Evolutionary conservation across 495 filamentous ascomycete genomes (phyloP).

Genomic region (Penicillium ucsense): DNA sequence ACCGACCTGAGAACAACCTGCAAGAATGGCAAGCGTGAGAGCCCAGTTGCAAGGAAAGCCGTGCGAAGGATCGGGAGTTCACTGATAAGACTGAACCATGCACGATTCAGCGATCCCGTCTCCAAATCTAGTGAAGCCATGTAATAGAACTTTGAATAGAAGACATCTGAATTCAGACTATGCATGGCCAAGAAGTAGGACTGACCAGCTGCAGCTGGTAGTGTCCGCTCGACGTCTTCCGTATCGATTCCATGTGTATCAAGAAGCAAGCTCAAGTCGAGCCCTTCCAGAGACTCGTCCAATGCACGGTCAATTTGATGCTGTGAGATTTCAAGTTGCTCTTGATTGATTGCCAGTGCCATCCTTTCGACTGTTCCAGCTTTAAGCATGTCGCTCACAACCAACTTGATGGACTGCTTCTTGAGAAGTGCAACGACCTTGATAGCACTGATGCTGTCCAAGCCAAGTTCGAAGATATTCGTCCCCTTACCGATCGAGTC

Average conservation of each 20-base stretch:
- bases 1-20: slow-evolving; percentile 17
- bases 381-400: slow-evolving; percentile 27
- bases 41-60: slow-evolving; percentile 17
- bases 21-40: slow-evolving; percentile 11
- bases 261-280: slow-evolving; percentile 12
- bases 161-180: slow-evolving; percentile 14
- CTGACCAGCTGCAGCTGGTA: slow-evolving; percentile 26
- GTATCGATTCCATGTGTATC: slow-evolving; percentile 12
- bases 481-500: slow-evolving; percentile 49
- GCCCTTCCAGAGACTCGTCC: slow-evolving; percentile 4
- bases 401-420: slow-evolving; percentile 19
- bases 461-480: slow-evolving; percentile 74
- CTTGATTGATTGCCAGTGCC: slow-evolving; percentile 12
- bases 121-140: slow-evolving; percentile 7
- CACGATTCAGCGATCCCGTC: slow-evolving; percentile 9
- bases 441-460: slow-evolving; percentile 87
- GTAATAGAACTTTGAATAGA: slow-evolving; percentile 26
- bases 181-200: slow-evolving; percentile 26
- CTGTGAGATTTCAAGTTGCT: slow-evolving; percentile 1
- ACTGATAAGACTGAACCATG: slow-evolving; percentile 16
- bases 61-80: slow-evolving; percentile 22
- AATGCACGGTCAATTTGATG: slow-evolving; percentile 8
- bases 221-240: slow-evolving; percentile 4
- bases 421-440: slow-evolving; percentile 27
- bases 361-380: slow-evolving; percentile 26